A percentile compares a stretch with the other conserved stretches of the same genome.
These are phyloP conservation scores for Tilletia indica DNA, from an alignment of 1,284 basidiomycete species.

Conservation along the genomic window DNA sequence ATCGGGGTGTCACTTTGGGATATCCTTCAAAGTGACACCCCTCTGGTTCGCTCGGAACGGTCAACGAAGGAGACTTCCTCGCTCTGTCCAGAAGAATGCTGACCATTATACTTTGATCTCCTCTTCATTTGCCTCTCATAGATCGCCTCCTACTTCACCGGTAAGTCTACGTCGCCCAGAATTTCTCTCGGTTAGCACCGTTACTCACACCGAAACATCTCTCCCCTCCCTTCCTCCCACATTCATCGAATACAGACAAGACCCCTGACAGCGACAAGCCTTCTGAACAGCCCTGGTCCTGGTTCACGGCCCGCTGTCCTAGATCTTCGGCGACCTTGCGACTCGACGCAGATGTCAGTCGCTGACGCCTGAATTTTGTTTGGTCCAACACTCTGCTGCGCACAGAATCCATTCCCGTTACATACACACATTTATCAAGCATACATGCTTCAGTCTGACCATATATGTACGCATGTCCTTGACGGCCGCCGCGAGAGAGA, in stretches of 20 bases:
- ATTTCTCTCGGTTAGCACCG: too few relatives aligned
- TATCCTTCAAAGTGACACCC: neutral
- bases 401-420: too few relatives aligned
- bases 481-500: too few relatives aligned
- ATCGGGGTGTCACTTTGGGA: neutral
- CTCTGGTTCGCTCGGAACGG: neutral
- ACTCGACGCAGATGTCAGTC: too few relatives aligned
- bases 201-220: too few relatives aligned
- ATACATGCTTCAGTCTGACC: too few relatives aligned
- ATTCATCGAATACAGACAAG: slow-evolving; percentile 22
- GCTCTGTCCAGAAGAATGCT: neutral
- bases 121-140: slow-evolving; percentile 1
- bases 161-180: neutral
- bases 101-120: neutral
- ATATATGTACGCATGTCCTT: too few relatives aligned
- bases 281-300: slow-evolving; percentile 22
- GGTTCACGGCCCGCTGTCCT: neutral
- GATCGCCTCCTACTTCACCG: slow-evolving; percentile 19
- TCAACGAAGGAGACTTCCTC: too few relatives aligned
- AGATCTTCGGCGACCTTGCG: too few relatives aligned
- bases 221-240: neutral
- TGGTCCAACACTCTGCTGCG: too few relatives aligned
- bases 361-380: too few relatives aligned
- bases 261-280: slow-evolving; percentile 33
- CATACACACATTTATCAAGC: too few relatives aligned